phyloP scores from a whole-genome alignment of 2,329 filamentous ascomycete genomes.

The Ophidiomyces ophidiicola region DNA sequence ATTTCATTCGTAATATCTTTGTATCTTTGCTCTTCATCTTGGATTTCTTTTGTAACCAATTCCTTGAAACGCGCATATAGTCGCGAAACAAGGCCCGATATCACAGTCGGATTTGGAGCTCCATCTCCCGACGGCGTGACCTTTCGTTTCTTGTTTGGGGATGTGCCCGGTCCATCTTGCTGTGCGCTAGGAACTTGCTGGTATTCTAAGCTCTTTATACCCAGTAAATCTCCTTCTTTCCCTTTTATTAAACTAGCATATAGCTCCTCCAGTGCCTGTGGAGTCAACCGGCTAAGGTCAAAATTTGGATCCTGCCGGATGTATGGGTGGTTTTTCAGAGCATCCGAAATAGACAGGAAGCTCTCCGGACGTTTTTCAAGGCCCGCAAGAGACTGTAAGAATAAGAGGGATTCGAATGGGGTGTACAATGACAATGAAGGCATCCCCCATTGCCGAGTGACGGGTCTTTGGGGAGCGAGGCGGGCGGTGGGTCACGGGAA shows the following conservation, averaged over 20 bases:
- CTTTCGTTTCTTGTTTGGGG: conserved; percentile 58
- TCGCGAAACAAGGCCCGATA: conserved; percentile 58
- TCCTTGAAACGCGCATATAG: conserved; percentile 66
- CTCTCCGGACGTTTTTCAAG: conserved; percentile 53
- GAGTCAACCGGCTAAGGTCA: conserved; percentile 60
- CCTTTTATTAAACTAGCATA: conserved; percentile 67
- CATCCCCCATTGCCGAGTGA: conserved; percentile 41
- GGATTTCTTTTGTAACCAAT: conserved; percentile 55
- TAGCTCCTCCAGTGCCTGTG: conserved; percentile 65
- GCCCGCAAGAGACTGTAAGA: conserved; percentile 66
- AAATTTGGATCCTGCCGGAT: conserved; percentile 59
- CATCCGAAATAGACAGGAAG: conserved; percentile 61
- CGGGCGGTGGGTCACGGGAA: conserved; percentile 19
- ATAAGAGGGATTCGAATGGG: conserved; percentile 70
- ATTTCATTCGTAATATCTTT: conserved; percentile 55
- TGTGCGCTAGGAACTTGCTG: conserved; percentile 22
- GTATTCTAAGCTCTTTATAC: conserved; percentile 23
- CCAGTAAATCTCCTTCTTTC: conserved; percentile 35
- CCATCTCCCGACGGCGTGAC: conserved; percentile 55
- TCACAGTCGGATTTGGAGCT: conserved; percentile 51
- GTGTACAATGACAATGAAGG: conserved; percentile 57
- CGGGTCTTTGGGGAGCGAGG: conserved; percentile 1
- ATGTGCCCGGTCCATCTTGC: conserved; percentile 23
- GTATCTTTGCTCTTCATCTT: conserved; percentile 59
- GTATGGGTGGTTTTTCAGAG: conserved; percentile 60